A percentile compares a stretch with the other conserved stretches of the same genome.
Evolutionary conservation across 208 protist genomes (phyloP).

Genomic region (Trypanosoma platydactyli): DNA sequence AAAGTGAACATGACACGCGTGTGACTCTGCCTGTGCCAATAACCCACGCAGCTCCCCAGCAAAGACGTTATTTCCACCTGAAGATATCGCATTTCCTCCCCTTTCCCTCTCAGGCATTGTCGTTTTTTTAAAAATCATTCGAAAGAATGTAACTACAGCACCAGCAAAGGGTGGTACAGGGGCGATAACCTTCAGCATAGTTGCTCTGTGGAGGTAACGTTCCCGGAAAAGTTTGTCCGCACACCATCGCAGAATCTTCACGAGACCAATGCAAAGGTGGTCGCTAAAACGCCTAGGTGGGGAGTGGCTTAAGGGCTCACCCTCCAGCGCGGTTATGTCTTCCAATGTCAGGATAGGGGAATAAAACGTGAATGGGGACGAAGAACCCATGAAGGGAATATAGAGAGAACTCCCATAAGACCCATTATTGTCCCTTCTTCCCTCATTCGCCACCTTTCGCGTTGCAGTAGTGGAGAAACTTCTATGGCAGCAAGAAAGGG

Average conservation of each 20-base stretch:
- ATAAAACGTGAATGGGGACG: constrained; percentile 51
- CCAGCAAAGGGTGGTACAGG: constrained; percentile 50
- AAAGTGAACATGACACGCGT: constrained; percentile 60
- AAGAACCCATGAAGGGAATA: constrained; percentile 63
- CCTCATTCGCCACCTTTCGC: neutral
- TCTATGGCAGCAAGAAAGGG: too few species aligned
- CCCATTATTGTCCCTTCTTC: neutral
- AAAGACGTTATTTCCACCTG: constrained; percentile 1
- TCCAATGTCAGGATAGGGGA: constrained; percentile 24
- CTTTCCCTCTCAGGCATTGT: neutral
- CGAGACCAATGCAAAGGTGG: constrained; percentile 66
- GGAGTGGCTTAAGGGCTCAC: constrained; percentile 55
- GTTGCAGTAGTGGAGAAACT: neutral
- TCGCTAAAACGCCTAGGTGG: constrained; percentile 62
- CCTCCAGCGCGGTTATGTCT: constrained; percentile 51
- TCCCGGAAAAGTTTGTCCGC: constrained; percentile 73
- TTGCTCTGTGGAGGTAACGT: constrained; percentile 71
- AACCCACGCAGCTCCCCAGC: constrained; percentile 44
- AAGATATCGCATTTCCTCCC: neutral
- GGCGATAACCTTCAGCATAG: constrained; percentile 67
- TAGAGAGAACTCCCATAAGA: constrained; percentile 32
- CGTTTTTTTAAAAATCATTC: constrained; percentile 39
- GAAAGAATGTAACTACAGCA: constrained; percentile 46
- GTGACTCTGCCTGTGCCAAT: constrained; percentile 61
- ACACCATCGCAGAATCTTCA: constrained; percentile 67